Conservation (phyloP, 345 rosid genomes). For the Turritis glabra region DNA sequence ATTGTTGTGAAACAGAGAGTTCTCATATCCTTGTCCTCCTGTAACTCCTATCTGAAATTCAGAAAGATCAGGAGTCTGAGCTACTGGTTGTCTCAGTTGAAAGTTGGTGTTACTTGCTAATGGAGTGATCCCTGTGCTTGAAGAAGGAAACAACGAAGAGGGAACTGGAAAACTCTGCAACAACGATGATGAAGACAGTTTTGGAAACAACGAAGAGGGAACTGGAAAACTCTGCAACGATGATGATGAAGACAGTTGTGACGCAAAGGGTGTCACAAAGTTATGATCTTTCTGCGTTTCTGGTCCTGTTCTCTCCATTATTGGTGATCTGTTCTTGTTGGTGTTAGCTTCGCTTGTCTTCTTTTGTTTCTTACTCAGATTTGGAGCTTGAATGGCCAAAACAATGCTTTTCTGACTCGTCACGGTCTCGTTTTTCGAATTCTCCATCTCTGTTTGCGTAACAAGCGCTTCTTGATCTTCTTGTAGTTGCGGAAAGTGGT, state of each 20-base stretch:
- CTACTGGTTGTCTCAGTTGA: conserved; percentile 25
- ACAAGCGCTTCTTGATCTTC: conserved; percentile 1
- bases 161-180: conserved; percentile 10
- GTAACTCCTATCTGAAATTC: conserved; percentile 23
- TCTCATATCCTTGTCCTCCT: conserved; percentile 25
- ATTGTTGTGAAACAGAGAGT: conserved; percentile 13
- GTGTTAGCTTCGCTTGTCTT: conserved; percentile 21
- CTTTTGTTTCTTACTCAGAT: conserved; percentile 12
- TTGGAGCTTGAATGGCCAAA: conserved; percentile 37
- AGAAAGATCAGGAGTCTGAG: conserved; percentile 23
- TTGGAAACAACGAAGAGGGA: conserved; percentile 16
- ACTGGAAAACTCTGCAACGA: conserved; percentile 24
- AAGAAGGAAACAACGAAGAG: conserved; percentile 26
- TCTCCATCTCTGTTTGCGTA: background rate
- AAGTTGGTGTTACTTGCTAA: conserved; percentile 28
- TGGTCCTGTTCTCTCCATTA: conserved; percentile 1
- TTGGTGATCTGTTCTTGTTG: conserved; percentile 3
- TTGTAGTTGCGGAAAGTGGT: conserved; percentile 19
- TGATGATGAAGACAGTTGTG: background rate
- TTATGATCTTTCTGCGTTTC: conserved; percentile 19
- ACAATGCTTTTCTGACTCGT: conserved; percentile 26
- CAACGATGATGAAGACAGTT: background rate
- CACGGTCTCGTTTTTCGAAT: background rate
- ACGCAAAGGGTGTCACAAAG: conserved; percentile 23
- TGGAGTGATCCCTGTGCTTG: conserved; percentile 20